Evolutionary conservation across 2,329 filamentous ascomycete species (phyloP).

Genomic region (Amylocarpus encephaloides): DNA sequence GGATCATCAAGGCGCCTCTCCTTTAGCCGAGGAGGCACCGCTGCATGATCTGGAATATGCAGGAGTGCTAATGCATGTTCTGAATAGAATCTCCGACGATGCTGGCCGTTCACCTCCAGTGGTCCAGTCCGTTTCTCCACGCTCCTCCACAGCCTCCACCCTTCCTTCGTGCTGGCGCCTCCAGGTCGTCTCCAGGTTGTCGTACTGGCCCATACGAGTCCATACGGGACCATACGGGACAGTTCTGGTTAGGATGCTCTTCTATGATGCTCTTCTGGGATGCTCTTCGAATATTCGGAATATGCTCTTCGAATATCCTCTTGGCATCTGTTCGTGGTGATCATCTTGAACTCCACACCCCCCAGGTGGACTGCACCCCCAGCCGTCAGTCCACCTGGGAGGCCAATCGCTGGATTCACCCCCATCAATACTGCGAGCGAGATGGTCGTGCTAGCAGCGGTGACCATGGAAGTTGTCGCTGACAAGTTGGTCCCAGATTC

Average conservation of each 20-base stretch:
- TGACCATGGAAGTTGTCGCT: conserved; percentile 2
- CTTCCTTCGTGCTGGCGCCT: not conserved
- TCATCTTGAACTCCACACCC: conserved; percentile 11
- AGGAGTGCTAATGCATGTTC: not conserved
- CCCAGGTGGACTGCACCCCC: conserved; percentile 5
- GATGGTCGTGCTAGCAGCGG: conserved; percentile 15
- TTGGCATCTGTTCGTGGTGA: conserved; percentile 6
- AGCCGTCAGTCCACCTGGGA: not conserved
- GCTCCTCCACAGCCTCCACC: not conserved
- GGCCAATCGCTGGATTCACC: conserved; percentile 16
- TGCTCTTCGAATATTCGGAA: too few species aligned
- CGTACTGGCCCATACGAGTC: too few species aligned
- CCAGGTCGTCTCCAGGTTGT: too few species aligned
- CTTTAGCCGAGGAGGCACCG: conserved; percentile 6
- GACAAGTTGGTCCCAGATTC: not conserved
- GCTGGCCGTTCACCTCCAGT: not conserved
- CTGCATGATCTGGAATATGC: conserved; percentile 2
- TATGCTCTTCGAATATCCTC: not conserved
- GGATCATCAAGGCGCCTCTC: not conserved
- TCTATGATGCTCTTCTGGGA: too few species aligned
- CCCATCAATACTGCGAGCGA: conserved; percentile 9
- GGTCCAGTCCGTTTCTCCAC: not conserved
- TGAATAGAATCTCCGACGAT: not conserved
- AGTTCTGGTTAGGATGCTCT: too few species aligned
- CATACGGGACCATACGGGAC: too few species aligned